Conservation (phyloP, 2,329 filamentous ascomycete genomes). For the Colletotrichum costaricense region DNA sequence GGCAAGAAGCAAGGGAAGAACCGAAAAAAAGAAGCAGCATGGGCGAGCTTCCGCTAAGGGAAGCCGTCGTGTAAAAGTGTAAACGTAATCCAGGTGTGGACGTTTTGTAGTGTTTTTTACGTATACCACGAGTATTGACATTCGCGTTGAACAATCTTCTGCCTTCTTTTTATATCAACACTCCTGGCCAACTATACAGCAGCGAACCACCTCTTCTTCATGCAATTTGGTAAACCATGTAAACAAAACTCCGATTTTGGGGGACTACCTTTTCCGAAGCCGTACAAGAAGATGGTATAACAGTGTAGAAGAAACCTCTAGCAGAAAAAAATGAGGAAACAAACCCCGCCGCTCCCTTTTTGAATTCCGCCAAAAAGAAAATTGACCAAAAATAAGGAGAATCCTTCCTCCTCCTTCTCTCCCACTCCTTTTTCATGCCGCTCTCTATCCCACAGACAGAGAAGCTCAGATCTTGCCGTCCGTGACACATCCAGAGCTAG, state of each 20-base stretch:
- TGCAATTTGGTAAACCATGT: not conserved
- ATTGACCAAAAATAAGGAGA: not conserved
- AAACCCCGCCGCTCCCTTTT: not conserved
- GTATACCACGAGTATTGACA: not conserved
- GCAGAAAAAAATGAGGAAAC: not conserved
- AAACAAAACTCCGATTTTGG: conserved; percentile 37
- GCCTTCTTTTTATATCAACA: not conserved
- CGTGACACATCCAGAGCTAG: conserved; percentile 70
- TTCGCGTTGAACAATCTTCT: not conserved
- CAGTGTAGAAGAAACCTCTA: conserved; percentile 25
- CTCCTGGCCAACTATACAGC: too few relatives aligned
- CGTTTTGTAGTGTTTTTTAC: not conserved
- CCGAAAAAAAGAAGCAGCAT: not conserved
- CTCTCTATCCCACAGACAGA: too few relatives aligned
- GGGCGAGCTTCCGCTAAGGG: not conserved
- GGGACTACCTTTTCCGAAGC: conserved; percentile 34
- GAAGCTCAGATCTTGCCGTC: conserved; percentile 48
- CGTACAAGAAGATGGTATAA: conserved; percentile 35
- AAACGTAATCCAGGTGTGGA: not conserved
- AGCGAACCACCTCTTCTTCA: too few relatives aligned
- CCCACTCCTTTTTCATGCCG: too few relatives aligned
- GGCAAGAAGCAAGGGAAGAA: not conserved
- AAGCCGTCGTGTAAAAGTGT: not conserved
- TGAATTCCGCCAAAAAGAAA: not conserved
- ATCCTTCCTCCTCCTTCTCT: not conserved